Percentiles rank a stretch among this genome's conserved stretches.
Conservation (phyloP, 106 monocot genomes). For the Alisma plantagoaquatica region DNA sequence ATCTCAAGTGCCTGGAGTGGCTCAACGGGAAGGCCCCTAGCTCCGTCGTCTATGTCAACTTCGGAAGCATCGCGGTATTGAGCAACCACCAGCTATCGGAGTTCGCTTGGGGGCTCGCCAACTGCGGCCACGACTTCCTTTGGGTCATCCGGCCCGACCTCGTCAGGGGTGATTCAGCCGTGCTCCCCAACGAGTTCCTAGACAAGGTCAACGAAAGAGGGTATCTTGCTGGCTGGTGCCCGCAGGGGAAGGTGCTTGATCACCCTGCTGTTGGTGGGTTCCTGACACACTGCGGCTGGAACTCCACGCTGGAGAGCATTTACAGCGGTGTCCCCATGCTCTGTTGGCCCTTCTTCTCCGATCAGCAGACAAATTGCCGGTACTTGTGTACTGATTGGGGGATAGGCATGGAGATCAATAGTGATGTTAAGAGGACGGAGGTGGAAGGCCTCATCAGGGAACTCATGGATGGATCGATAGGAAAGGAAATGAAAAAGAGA, state of each 20-base stretch:
- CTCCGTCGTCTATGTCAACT: conserved; percentile 4
- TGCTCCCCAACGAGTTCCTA: not conserved
- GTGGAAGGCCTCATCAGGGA: not conserved
- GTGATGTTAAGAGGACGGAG: conserved; percentile 1
- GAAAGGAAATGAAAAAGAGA: conserved; percentile 8
- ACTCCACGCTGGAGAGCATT: conserved; percentile 45
- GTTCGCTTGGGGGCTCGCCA: conserved; percentile 2
- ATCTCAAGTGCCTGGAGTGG: conserved; percentile 6
- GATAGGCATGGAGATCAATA: not conserved
- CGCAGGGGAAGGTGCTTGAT: not conserved
- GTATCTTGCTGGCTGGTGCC: not conserved
- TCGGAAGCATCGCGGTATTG: conserved; percentile 4
- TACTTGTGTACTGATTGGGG: conserved; percentile 3
- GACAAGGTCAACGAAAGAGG: conserved; percentile 1
- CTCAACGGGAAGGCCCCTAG: not conserved
- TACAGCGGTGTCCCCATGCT: conserved; percentile 16
- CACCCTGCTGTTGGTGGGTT: conserved; percentile 40
- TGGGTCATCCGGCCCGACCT: conserved; percentile 1
- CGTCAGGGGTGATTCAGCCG: not conserved
- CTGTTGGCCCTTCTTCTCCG: conserved; percentile 28
- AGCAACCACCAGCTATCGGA: not conserved
- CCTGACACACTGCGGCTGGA: conserved; percentile 76
- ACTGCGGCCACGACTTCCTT: not conserved
- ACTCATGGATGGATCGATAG: conserved; percentile 8
- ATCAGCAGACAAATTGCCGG: conserved; percentile 22